Percentiles rank a stretch among this genome's conserved stretches.
These are phyloP conservation scores for Rhododendron molle DNA, from an alignment of 148 eudicot species.

Conservation along the genomic window DNA sequence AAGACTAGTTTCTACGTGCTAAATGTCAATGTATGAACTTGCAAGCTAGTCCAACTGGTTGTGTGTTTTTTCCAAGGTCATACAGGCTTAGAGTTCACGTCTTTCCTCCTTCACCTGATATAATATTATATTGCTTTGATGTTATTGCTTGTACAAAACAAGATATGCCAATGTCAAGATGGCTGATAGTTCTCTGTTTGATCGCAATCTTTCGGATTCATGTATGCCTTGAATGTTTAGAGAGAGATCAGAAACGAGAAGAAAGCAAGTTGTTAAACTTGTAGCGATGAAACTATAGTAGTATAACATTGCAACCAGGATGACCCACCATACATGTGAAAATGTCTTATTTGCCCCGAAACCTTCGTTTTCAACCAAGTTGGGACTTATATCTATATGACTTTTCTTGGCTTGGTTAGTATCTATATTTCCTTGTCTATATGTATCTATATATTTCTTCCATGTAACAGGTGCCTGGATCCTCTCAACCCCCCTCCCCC, in stretches of 20 bases:
- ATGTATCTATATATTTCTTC: background rate
- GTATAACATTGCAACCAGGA: background rate
- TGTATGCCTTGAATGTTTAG: background rate
- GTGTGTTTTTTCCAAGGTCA: background rate
- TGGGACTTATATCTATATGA: background rate
- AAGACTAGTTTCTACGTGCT: background rate
- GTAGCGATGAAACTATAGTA: background rate
- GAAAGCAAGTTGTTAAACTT: background rate
- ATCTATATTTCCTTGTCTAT: background rate
- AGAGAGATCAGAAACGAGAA: background rate
- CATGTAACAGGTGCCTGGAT: too few relatives aligned
- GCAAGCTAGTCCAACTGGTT: background rate
- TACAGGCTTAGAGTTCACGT: background rate
- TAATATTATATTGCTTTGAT: background rate
- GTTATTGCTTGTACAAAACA: background rate
- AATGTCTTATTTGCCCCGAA: constrained; percentile 5
- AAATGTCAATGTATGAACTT: background rate
- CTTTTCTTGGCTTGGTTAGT: background rate
- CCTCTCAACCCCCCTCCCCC: background rate
- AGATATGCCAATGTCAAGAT: background rate
- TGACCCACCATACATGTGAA: background rate
- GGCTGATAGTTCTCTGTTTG: background rate
- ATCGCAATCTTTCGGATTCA: background rate
- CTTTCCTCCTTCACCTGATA: background rate
- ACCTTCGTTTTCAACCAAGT: background rate